Base-by-base conservation (phyloP, 352 stramenopile genomes). In the Globisporangium paddicum region DNA sequence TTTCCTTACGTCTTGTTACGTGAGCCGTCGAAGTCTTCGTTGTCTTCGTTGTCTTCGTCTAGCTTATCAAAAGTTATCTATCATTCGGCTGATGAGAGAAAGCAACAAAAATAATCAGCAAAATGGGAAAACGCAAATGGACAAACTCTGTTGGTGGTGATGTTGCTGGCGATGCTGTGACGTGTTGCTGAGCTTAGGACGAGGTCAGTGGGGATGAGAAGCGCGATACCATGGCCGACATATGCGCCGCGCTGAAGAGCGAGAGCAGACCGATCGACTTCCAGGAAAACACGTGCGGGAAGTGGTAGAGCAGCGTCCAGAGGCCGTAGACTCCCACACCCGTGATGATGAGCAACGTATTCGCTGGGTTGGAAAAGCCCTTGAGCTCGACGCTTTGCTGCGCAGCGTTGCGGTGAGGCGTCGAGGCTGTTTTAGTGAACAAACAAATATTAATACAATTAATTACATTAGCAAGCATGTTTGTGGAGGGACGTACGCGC, bases 261-360 rank as follows among this genome's bases (percentile, higher is more conserved):
- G 73, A 67, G 23, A 93, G 67, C 63, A 93, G n/a, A n/a, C 83
- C 49, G 54, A 85, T 74, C 28, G 79, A 74, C 58, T 86, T 90
- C 82, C 80, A 90, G 30, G 80, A 79, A 49, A 90, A 90, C 4
- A 89, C 68, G 48, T 93, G 75, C 30, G 82, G 82, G 57, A 84
- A 87, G 65, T 93, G 76, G 61, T 90, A 90, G 40, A 90, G 71
- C n/a, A 89, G 60, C 52, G 80, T 89, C 82, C 82, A 93, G 16
- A 93, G 49, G 3, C 80, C 75, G 47, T 89, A 93, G 35, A 93
- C 67, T 21, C 82, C 71, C 14, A 87, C 47, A 14, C 82, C 80
- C 25, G 80, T 93, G 32, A 85, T 59, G 34, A 84, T 34, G 19
- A 93, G 61, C 47, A 93, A 62, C n/a, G 71, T 69, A 51, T 82